These are phyloP conservation scores for Calonectria honghensis DNA, from an alignment of 2,329 filamentous ascomycete species.

Conservation along the genomic window DNA sequence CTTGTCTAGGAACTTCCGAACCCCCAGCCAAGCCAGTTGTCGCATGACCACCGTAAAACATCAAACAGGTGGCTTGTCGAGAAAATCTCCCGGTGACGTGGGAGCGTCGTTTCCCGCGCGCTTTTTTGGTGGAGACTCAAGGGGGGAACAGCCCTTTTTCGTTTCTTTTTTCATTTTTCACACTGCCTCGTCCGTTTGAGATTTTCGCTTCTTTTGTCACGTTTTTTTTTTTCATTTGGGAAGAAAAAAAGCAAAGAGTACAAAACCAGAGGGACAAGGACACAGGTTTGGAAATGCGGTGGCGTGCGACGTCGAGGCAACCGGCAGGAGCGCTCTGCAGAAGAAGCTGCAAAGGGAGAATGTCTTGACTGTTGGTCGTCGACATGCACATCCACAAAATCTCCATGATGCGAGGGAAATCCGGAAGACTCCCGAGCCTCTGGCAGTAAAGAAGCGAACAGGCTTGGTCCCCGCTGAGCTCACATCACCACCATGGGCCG, in stretches of 20 bases:
- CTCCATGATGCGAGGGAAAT: conserved; percentile 19
- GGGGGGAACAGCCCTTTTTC: background rate
- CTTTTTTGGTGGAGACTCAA: conserved; percentile 15
- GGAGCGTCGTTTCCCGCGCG: conserved; percentile 16
- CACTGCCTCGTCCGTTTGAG: background rate
- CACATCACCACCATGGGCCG: background rate
- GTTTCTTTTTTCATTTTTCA: background rate
- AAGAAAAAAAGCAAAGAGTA: background rate
- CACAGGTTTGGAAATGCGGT: background rate
- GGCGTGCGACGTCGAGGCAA: conserved; percentile 8
- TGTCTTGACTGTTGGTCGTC: conserved; percentile 4
- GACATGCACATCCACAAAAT: conserved; percentile 7
- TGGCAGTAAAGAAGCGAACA: background rate
- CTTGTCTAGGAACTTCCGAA: conserved; percentile 3
- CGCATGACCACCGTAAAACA: conserved; percentile 18
- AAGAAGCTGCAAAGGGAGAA: background rate
- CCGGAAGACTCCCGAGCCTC: conserved; percentile 9
- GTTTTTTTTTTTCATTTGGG: background rate
- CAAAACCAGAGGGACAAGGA: background rate
- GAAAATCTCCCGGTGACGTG: conserved; percentile 24
- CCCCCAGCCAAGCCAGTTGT: background rate
- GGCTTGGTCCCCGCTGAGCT: conserved; percentile 21
- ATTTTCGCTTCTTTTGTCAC: background rate
- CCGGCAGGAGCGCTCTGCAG: background rate
- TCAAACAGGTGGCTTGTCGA: conserved; percentile 23